A percentile compares a stretch with the other conserved stretches of the same genome.
These are phyloP conservation scores for Cyberlindnera euphorbiae DNA, from an alignment of 805 yeast genomes.

Conservation along the genomic window DNA sequence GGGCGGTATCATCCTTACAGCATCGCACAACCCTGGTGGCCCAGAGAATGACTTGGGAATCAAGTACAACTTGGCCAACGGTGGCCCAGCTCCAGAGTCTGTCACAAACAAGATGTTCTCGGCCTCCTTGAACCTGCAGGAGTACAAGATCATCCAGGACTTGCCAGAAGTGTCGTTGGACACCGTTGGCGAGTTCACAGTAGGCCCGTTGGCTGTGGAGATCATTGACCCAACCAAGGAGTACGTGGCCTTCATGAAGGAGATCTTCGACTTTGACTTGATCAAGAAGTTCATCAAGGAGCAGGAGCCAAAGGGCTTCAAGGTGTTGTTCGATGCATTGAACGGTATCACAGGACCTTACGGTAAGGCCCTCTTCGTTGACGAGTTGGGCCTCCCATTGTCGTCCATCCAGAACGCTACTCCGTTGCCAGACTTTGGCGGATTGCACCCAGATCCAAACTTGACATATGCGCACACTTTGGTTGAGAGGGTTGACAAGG, in stretches of 20 bases:
- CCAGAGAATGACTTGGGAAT: constrained; percentile 89
- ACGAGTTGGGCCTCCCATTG: constrained; percentile 74
- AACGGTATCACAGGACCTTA: constrained; percentile 98
- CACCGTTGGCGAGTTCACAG: constrained; percentile 45
- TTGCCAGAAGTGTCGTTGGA: constrained; percentile 63
- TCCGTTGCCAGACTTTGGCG: constrained; percentile 92
- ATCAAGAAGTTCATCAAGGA: constrained; percentile 64
- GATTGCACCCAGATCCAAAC: constrained; percentile 97
- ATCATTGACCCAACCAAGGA: constrained; percentile 77
- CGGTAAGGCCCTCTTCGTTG: constrained; percentile 76
- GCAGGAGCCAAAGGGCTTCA: constrained; percentile 47
- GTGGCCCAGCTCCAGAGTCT: constrained; percentile 97
- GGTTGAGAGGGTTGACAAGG: constrained; percentile 79
- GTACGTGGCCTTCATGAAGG: constrained; percentile 74
- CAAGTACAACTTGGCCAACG: constrained; percentile 90
- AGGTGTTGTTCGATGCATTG: constrained; percentile 80
- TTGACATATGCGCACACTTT: constrained; percentile 87
- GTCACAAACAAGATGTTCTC: constrained; percentile 87
- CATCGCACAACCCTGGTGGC: constrained; percentile 98
- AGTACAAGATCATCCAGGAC: constrained; percentile 54
- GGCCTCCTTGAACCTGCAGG: constrained; percentile 49
- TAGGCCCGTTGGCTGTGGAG: constrained; percentile 68
- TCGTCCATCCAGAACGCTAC: constrained; percentile 69
- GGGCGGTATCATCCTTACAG: constrained; percentile 95
- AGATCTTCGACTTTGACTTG: constrained; percentile 81